phyloP scores from a whole-genome alignment of 2,329 filamentous ascomycete genomes.

The Diaporthe amygdali region DNA sequence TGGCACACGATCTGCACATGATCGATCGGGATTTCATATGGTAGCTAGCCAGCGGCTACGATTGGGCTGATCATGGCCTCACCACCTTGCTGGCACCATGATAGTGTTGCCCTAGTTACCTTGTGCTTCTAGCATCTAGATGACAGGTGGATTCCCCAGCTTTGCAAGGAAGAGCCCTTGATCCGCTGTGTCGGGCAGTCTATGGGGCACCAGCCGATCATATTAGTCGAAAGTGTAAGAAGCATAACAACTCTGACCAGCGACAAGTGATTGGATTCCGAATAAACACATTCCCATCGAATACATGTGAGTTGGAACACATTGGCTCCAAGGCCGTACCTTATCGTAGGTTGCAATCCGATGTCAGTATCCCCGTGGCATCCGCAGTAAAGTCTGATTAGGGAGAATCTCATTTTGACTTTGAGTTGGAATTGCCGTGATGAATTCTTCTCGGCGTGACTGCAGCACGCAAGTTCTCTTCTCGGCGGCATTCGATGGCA shows the following conservation, averaged over 20 bases:
- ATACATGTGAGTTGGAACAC: background rate
- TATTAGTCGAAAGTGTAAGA: background rate
- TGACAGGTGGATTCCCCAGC: background rate
- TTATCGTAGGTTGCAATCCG: background rate
- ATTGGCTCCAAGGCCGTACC: background rate
- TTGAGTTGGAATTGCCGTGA: background rate
- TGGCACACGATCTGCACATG: background rate
- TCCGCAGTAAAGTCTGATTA: background rate
- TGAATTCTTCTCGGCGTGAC: background rate
- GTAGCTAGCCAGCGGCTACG: background rate
- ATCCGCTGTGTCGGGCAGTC: background rate
- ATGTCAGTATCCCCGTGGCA: slow-evolving; percentile 2
- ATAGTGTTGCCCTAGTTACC: background rate
- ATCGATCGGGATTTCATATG: background rate
- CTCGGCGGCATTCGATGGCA: background rate
- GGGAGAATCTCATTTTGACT: background rate
- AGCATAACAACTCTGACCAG: background rate
- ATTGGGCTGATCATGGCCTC: background rate
- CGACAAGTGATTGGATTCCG: background rate
- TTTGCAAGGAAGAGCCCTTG: background rate
- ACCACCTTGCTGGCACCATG: background rate
- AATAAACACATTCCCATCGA: background rate
- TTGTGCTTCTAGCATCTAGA: background rate
- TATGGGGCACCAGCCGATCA: background rate
- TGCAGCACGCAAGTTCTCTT: background rate